Evolutionary conservation across 176 grass and related monocot species (phyloP), one percentile per base, ranked within the genome.

Genomic region (Juncus inflexus): DNA sequence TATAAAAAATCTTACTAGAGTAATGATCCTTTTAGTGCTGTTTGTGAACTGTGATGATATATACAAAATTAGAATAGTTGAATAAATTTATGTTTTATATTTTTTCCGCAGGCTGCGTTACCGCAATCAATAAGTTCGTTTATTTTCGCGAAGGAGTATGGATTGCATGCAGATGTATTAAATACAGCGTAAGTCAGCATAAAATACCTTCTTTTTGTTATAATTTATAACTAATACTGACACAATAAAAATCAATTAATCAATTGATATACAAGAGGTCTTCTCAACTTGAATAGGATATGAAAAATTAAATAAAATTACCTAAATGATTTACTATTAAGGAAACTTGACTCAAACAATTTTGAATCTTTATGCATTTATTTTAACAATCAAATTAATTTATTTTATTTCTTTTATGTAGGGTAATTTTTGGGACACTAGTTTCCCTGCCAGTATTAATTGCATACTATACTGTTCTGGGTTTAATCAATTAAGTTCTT

Each of bases 401-500:
- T 47, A 65, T 75, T 9, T 65, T 87, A 75, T 28, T 28, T 28
- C 19, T 28, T 28, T 28, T 28, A 28, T 28, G 19, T 76, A 94
- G 90, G 55, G 79, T 94, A 40, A 88, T 94, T 64, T 88, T 94
- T 54, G 90, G 90, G 74, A 94, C 90, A 2, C 6, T 94, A 51
- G 82, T 50, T 55, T 94, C 90, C 0, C 40, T 88, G 68, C 90
- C 90, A 2, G 85, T 94, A 60, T 2, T 94, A 4, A 70, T 94
- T 43, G 72, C 75, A 14, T 94, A 83, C 7, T 88, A 82, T 43
- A 60, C 82, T 52, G 36, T 58, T 61, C 73, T 94, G 69, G 84
- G 78, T 3, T 70, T 88, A 15, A 62, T 94, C 50, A 66, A 63
- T 64, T 91, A 75, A 74, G 15, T 47, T 58, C 41, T 37, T 1